Base-by-base conservation (phyloP, 768 basidiomycete species). In the Lactifluus hygrophoroides region DNA sequence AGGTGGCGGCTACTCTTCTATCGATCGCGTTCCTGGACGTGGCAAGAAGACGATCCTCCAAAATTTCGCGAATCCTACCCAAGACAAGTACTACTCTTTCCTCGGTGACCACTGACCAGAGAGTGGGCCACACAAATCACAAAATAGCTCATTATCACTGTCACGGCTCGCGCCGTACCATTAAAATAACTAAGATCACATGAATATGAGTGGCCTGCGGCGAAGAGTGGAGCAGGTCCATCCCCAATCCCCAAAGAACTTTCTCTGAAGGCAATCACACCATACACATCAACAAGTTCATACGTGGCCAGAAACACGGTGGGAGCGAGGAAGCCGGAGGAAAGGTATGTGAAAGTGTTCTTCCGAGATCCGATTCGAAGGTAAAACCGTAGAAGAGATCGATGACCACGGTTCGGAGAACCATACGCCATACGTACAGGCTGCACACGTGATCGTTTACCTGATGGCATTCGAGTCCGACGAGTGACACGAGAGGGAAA, bases 231-330 rank as follows among this genome's bases (percentile, higher is more conserved):
- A 35, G 44, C 14, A 34, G n/a, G n/a, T n/a, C n/a, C n/a, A n/a
- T n/a, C n/a, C n/a, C n/a, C n/a, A 25, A 42, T 23, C 21, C 13
- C 44, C 23, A 45, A 16, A 17, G 3, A 23, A 44, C 17, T 16
- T 45, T 23, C 32, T 14, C n/a, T 17, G 17, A 14, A 28, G 42
- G 17, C 5, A 4, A 2, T 35, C n/a, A 42, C 6, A 42, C 40
- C 6, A 42, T 21, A 42, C 11, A n/a, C 16, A 23, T n/a, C 10
- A 23, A 23, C 19, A 21, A 17, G 34, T 37, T 34, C 53, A 54
- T 54, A 54, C 54, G 54, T 54, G 54, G 54, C 44, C 44, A 46
- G 34, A 54, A 25, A 45, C 19, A 25, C 25, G 44, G 25, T 21
- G 13, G 16, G 14, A 3, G 10, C 43, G 13, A 52, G 51, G 40